These are phyloP conservation scores for Strigomonas culicis DNA, from an alignment of 208 protist species.

Conservation along the genomic window DNA sequence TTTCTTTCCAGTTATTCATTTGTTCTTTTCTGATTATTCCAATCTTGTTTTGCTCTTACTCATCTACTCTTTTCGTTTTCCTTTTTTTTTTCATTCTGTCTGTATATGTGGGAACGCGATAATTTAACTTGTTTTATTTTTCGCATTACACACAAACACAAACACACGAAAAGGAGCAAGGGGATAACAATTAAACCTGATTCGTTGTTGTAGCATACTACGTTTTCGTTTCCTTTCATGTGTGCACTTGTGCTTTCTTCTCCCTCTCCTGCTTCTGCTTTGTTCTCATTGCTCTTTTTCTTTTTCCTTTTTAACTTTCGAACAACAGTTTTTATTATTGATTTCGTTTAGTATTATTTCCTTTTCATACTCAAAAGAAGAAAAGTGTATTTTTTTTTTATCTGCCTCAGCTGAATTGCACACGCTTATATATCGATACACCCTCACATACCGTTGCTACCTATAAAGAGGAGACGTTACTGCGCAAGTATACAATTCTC, in stretches of 20 bases:
- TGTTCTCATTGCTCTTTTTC: background rate
- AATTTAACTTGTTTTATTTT: background rate
- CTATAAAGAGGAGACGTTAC: background rate
- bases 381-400: background rate
- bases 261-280: background rate
- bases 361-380: background rate
- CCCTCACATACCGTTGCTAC: background rate
- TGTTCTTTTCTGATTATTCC: conserved; percentile 3
- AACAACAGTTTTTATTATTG: background rate
- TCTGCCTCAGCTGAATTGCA: background rate
- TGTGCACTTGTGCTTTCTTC: background rate
- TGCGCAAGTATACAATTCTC: background rate
- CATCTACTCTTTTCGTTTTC: background rate
- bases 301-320: conserved; percentile 1
- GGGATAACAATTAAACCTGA: background rate
- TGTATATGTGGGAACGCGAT: no score
- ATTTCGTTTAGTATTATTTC: no score
- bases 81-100: no score
- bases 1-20: conserved; percentile 4
- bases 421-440: background rate
- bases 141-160: background rate
- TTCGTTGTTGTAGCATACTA: no score
- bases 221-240: no score
- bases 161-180: background rate
- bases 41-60: conserved; percentile 3